phyloP scores from a whole-genome alignment of 2,329 filamentous ascomycete species.

The Laburnicola sp. region DNA sequence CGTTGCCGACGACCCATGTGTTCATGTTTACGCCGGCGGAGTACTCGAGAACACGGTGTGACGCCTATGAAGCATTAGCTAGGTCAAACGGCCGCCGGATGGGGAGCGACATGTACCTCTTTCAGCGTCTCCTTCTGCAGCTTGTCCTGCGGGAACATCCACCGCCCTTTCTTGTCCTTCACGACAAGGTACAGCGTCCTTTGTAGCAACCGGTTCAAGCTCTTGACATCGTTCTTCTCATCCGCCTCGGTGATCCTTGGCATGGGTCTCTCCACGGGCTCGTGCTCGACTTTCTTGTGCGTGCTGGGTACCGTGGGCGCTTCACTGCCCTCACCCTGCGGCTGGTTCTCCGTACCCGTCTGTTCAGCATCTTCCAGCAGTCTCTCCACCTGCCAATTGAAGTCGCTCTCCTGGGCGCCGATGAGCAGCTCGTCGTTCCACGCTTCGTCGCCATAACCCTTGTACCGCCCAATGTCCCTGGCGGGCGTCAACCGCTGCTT shows the following conservation, averaged over 20 bases:
- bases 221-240: constrained; percentile 69
- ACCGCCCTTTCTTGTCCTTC: constrained; percentile 68
- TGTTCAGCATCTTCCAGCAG: constrained; percentile 74
- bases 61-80: constrained; percentile 62
- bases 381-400: constrained; percentile 66
- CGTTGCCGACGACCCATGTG: constrained; percentile 93
- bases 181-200: constrained; percentile 88
- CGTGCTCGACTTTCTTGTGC: constrained; percentile 53
- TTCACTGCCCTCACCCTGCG: constrained; percentile 35
- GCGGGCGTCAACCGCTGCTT: constrained; percentile 75
- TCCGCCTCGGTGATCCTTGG: constrained; percentile 78
- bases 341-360: constrained; percentile 49
- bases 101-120: constrained; percentile 64
- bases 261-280: constrained; percentile 70
- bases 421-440: constrained; percentile 93
- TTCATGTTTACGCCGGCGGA: constrained; percentile 94
- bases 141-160: constrained; percentile 79
- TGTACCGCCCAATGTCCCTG: constrained; percentile 83
- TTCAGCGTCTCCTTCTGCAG: constrained; percentile 77
- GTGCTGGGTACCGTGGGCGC: constrained; percentile 33
- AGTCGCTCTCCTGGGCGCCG: constrained; percentile 68
- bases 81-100: neutral
- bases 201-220: constrained; percentile 77
- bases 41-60: constrained; percentile 74
- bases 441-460: constrained; percentile 69